Evolutionary conservation across 208 protist species (phyloP).

Genomic region (Trypanosoma cruzi): DNA sequence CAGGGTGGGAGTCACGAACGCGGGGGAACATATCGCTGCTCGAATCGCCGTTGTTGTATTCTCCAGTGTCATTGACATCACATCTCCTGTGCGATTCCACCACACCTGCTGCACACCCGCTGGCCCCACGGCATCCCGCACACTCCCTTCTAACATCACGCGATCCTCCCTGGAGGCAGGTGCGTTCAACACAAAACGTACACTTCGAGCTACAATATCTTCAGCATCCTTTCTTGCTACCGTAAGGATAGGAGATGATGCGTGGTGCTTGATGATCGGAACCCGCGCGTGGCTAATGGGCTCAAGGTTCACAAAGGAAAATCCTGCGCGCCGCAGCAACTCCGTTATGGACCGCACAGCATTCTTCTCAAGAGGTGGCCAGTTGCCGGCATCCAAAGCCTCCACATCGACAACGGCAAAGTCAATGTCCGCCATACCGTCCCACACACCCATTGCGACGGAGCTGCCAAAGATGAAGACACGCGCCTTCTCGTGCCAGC

Average conservation of each 20-base stretch:
- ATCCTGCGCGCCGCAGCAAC: conserved; percentile 80
- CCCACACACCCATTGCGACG: conserved; percentile 85
- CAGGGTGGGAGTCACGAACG: conserved; percentile 45
- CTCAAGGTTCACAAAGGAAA: conserved; percentile 84
- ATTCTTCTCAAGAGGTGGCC: conserved; percentile 80
- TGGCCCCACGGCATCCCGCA: conserved; percentile 55
- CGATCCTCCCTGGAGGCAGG: conserved; percentile 58
- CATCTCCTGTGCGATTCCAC: conserved; percentile 79
- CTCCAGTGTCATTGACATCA: conserved; percentile 70
- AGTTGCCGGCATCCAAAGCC: conserved; percentile 54
- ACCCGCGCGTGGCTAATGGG: conserved; percentile 86
- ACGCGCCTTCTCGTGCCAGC: conserved; percentile 69
- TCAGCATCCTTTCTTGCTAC: conserved; percentile 50
- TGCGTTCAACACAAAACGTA: conserved; percentile 62
- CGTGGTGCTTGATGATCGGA: conserved; percentile 92
- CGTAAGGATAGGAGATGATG: conserved; percentile 66
- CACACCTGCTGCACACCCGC: conserved; percentile 78
- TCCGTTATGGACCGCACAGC: conserved; percentile 86
- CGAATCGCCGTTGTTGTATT: conserved; percentile 66
- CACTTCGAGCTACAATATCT: conserved; percentile 67
- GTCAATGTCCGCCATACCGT: conserved; percentile 89
- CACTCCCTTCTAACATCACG: conserved; percentile 72
- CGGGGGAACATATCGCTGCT: conserved; percentile 56
- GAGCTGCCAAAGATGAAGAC: conserved; percentile 90
- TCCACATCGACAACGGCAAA: conserved; percentile 89